Base-by-base conservation (phyloP, 257 asterid genomes). In the Nemophila menziesii region DNA sequence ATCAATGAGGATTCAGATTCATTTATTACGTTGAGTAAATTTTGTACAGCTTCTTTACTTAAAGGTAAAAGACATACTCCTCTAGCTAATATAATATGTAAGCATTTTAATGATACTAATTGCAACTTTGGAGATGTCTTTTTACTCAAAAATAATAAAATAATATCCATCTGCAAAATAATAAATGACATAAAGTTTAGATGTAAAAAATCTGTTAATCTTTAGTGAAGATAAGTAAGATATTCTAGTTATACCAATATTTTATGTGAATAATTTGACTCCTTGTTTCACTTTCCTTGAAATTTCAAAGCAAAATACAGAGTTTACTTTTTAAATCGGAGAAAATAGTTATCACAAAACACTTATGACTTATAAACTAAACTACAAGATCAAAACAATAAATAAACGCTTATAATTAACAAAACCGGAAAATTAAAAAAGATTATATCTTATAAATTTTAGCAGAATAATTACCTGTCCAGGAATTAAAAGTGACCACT, bases 401-500 rank as follows among this genome's bases (percentile, higher is more conserved):
- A n/a, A 7, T 29, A 29, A 29, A 29, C 9, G 33, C 7, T 29
- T 29, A 29, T 7, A 29, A 7, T 29, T 29, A 2, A 1, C 2
- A 7, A 29, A 2, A 29, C 36, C 36, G 12, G 4, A 29, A 2
- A n/a, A n/a, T n/a, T n/a, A n/a, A n/a, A 3, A 29, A 7, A 29
- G 12, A 2, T 19, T 41, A 24, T 41, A 17, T 8, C 15, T 17
- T 19, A 9, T 18, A 15, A 41, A n/a, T n/a, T 19, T 41, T 9
- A 61, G 51, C 42, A 36, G 46, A 51, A 44, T 38, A 52, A 53
- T 52, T 40, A 84, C 95, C 95, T 82, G 94, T n/a, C 43, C 37
- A 57, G 85, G 78, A 61, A 76, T 50, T 49, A 89, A 62, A 57
- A 75, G 53, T 54, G 66, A 70, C 92, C 94, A 84, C 56, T 58